phyloP scores from a whole-genome alignment of 2,329 filamentous ascomycete species.

The Calonectria hawksworthii region DNA sequence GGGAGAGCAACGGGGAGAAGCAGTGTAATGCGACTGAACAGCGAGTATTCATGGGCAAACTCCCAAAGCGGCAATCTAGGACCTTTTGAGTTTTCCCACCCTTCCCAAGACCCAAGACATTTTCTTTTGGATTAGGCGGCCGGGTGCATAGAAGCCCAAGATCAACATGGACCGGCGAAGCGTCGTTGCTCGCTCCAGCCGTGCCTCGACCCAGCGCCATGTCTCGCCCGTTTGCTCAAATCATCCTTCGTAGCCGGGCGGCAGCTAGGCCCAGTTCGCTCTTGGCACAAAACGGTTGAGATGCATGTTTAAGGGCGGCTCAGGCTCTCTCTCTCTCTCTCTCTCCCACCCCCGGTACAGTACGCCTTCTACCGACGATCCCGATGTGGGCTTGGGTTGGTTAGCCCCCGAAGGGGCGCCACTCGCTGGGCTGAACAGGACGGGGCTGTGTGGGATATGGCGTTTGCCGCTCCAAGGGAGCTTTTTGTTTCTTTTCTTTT shows the following conservation, averaged over 20 bases:
- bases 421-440: slow-evolving; percentile 38
- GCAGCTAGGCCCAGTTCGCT: slow-evolving; percentile 9
- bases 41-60: not conserved
- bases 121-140: not conserved
- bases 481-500: not conserved
- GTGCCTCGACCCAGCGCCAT: slow-evolving; percentile 41
- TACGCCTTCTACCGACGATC: slow-evolving; percentile 9
- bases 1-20: not conserved
- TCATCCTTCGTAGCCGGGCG: slow-evolving; percentile 32
- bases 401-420: slow-evolving; percentile 16
- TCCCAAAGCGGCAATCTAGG: not conserved
- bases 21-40: not conserved
- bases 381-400: slow-evolving; percentile 37
- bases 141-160: not conserved
- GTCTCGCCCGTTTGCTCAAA: slow-evolving; percentile 34
- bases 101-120: not conserved
- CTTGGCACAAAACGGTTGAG: slow-evolving; percentile 4
- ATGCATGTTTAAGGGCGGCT: slow-evolving; percentile 4
- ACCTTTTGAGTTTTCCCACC: slow-evolving; percentile 1
- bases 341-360: no score
- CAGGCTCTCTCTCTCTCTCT: not conserved
- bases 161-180: not conserved
- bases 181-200: not conserved
- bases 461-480: not conserved
- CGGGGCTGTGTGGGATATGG: not conserved